Evolutionary conservation across 495 filamentous ascomycete species (phyloP).

Genomic region (Thermochaetoides thermophila): DNA sequence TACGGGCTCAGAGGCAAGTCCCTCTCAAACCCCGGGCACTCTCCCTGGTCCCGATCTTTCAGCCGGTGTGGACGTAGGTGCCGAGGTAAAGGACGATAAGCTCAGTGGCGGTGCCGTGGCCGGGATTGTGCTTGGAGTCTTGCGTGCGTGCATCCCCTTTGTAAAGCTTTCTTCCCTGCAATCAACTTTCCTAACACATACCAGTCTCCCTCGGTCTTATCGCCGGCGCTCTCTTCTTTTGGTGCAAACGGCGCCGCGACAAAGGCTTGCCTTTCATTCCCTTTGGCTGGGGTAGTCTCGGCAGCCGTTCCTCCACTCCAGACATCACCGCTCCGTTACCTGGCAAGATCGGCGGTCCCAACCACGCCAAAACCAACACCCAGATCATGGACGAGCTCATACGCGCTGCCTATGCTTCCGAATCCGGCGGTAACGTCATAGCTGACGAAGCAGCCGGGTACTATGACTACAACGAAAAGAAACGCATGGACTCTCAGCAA

Average conservation of each 20-base stretch:
- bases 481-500: not conserved
- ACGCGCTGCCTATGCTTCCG: slow-evolving; percentile 12
- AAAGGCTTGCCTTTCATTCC: slow-evolving; percentile 8
- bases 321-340: not conserved
- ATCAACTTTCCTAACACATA: slow-evolving; percentile 1
- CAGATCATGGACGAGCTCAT: slow-evolving; percentile 17
- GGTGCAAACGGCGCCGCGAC: slow-evolving; percentile 8
- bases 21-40: no score
- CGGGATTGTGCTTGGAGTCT: slow-evolving; percentile 10
- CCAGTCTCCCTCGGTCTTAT: slow-evolving; percentile 9
- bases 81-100: no score
- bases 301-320: not conserved
- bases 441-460: no score
- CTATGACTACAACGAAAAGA: no score
- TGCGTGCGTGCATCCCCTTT: slow-evolving; percentile 4
- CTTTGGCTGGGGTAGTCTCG: not conserved
- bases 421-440: slow-evolving; percentile 4
- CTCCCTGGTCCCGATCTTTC: no score
- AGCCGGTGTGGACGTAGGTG: no score
- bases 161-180: not conserved
- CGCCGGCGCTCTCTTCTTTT: slow-evolving; percentile 5
- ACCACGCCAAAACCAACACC: slow-evolving; percentile 12
- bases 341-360: not conserved
- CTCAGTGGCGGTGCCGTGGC: no score
- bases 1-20: no score